Evolutionary conservation across 176 grass and related monocot species (phyloP).

Genomic region (Thinopyrum elongatum): DNA sequence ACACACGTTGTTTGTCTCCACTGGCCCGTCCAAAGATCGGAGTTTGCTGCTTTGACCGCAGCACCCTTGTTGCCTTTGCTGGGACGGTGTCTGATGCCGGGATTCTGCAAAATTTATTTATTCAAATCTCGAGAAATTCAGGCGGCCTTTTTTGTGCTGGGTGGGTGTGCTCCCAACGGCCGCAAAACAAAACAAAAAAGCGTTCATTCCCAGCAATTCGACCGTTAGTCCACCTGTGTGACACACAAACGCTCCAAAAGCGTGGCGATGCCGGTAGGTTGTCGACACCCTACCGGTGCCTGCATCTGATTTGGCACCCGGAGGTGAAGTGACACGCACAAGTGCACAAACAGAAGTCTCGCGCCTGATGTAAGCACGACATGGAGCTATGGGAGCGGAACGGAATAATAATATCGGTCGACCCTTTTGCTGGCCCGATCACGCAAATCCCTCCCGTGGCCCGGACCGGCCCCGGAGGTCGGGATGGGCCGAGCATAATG

Average conservation of each 20-base stretch:
- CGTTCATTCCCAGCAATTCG: neutral
- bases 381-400: too few species aligned
- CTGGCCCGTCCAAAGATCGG: too few species aligned
- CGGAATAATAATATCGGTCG: too few species aligned
- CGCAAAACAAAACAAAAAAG: neutral
- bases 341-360: neutral
- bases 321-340: too few species aligned
- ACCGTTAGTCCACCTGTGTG: neutral
- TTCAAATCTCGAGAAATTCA: neutral
- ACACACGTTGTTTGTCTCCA: too few species aligned
- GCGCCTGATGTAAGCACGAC: neutral
- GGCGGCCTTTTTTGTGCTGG: neutral
- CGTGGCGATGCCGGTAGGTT: neutral
- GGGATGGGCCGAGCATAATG: neutral
- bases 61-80: too few species aligned
- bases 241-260: neutral
- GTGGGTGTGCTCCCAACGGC: neutral
- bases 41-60: too few species aligned
- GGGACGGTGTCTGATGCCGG: too few species aligned
- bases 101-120: too few species aligned
- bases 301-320: neutral
- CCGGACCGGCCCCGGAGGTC: neutral
- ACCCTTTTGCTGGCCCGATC: neutral
- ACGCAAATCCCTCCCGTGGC: neutral
- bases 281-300: conserved; percentile 5